Conservation (phyloP, 129 eudicot genomes). For the Helianthus tuberosus region DNA sequence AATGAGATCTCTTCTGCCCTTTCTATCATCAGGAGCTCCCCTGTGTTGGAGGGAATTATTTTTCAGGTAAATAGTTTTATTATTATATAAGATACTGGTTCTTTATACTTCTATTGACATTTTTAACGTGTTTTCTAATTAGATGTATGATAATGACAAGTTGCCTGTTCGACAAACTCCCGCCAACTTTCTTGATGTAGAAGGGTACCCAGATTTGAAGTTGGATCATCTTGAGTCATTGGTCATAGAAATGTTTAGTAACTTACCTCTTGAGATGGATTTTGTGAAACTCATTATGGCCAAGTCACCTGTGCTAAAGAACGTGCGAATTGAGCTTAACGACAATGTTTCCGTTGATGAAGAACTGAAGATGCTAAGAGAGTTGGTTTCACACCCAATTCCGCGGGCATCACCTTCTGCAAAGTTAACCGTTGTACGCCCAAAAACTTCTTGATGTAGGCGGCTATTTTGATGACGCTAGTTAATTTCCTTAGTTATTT, state of each 20-base stretch:
- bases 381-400: neutral
- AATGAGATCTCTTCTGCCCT: neutral
- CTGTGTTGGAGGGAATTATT: neutral
- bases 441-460: neutral
- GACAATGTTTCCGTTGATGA: neutral
- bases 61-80: neutral
- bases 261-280: neutral
- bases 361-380: conserved; percentile 17
- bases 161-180: neutral
- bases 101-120: neutral
- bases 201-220: conserved; percentile 5
- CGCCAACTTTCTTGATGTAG: neutral
- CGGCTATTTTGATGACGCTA: neutral
- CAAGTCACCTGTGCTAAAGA: conserved; percentile 15
- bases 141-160: conserved; percentile 1
- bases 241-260: neutral
- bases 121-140: neutral
- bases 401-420: conserved; percentile 17
- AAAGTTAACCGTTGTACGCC: neutral
- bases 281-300: conserved; percentile 18
- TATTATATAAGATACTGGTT: neutral
- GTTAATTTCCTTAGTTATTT: neutral
- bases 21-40: conserved; percentile 9
- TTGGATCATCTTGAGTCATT: conserved; percentile 17
- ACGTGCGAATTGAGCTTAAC: neutral